Conservation (phyloP, 176 grass and related monocot species). For the Cocos nucifera region DNA sequence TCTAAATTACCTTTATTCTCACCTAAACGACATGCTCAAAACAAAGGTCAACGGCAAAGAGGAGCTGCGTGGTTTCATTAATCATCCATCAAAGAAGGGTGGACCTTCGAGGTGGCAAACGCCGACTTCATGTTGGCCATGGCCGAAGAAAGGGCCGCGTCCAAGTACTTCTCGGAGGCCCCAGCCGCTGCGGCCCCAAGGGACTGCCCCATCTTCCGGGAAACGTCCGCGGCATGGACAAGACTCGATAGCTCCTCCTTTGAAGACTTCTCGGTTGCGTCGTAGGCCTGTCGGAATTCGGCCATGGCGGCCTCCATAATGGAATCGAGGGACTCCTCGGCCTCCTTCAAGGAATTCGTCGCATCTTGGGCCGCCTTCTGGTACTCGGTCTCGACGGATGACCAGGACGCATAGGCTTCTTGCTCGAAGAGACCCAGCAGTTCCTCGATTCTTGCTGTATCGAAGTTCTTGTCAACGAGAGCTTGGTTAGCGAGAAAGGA, state of each 20-base stretch:
- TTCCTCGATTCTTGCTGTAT: conserved; percentile 20
- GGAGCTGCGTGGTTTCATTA: too few species aligned
- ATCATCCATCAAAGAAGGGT: neutral
- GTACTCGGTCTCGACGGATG: conserved; percentile 16
- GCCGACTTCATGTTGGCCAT: conserved; percentile 21
- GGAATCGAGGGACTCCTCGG: conserved; percentile 19
- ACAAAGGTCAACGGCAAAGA: too few species aligned
- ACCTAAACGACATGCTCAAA: too few species aligned
- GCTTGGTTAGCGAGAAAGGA: conserved; percentile 22
- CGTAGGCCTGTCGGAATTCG: conserved; percentile 12
- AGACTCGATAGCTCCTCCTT: neutral
- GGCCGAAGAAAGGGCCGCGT: conserved; percentile 20
- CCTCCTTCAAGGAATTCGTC: conserved; percentile 9
- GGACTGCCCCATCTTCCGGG: conserved; percentile 1
- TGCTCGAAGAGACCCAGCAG: conserved; percentile 36
- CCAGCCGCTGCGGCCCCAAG: neutral
- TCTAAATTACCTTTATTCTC: too few species aligned
- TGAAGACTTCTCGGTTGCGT: conserved; percentile 8
- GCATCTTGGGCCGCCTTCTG: conserved; percentile 13
- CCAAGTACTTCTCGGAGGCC: conserved; percentile 9
- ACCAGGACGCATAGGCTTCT: conserved; percentile 19
- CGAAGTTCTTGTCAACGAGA: conserved; percentile 17
- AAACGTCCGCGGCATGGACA: neutral
- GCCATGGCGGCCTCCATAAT: conserved; percentile 24
- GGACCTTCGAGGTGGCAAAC: conserved; percentile 17